Evolutionary conservation across 208 protist species (phyloP).

Genomic region (Crithidia sp.): DNA sequence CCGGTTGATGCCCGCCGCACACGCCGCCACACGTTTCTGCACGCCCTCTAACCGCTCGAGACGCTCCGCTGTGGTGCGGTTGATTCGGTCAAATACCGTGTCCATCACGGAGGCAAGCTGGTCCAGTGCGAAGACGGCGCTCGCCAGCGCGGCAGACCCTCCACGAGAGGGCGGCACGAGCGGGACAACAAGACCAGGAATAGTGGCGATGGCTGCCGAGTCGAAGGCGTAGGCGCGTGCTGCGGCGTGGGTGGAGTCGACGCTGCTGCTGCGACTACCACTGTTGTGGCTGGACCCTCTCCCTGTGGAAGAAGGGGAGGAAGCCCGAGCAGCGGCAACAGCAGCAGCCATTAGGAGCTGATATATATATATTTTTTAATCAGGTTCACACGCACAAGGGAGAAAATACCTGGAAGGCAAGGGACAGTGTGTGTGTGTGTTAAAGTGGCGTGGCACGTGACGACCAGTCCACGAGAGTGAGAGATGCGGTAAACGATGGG

Average conservation of each 20-base stretch:
- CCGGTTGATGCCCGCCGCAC: slow-evolving; percentile 9
- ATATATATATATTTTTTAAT: too few relatives aligned
- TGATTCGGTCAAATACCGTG: slow-evolving; percentile 20
- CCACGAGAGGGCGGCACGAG: slow-evolving; percentile 24
- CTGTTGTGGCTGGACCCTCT: neutral
- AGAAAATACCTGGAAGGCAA: too few relatives aligned
- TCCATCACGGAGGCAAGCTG: slow-evolving; percentile 24
- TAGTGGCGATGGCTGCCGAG: slow-evolving; percentile 18
- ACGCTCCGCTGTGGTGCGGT: slow-evolving; percentile 7
- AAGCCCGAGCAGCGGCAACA: neutral
- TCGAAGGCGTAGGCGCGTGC: slow-evolving; percentile 14
- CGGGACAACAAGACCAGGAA: slow-evolving; percentile 35
- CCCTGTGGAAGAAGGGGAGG: slow-evolving; percentile 2
- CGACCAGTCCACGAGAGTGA: too few relatives aligned
- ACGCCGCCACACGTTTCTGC: slow-evolving; percentile 16
- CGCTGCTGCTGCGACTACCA: slow-evolving; percentile 12
- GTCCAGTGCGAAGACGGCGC: slow-evolving; percentile 29
- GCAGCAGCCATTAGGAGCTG: neutral
- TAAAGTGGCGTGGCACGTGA: too few relatives aligned
- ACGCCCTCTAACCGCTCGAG: slow-evolving; percentile 12
- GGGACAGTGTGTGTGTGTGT: too few relatives aligned
- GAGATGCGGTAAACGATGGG: too few relatives aligned
- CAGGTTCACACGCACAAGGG: too few relatives aligned
- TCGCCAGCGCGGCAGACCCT: slow-evolving; percentile 18
- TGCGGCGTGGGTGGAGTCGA: slow-evolving; percentile 13